Evolutionary conservation across 2,329 filamentous ascomycete genomes (phyloP), one percentile per base, ranked within the genome.

Genomic region (Alternaria ventricosa): DNA sequence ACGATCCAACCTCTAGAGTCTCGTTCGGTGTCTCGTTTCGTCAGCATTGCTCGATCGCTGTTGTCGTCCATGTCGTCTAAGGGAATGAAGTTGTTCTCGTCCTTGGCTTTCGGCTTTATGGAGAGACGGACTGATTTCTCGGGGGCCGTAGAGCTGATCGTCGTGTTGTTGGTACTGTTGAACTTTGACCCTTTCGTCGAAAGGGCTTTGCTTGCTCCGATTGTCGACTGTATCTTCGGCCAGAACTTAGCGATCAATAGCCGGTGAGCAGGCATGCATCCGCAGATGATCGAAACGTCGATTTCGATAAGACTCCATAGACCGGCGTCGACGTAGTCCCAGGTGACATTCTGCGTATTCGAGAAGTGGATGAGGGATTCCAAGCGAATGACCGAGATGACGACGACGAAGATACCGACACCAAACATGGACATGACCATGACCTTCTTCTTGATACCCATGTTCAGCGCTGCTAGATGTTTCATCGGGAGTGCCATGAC

Each of bases 231-330:
- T 22, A 72, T 58, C 58, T 61, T 72, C 1, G 68, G 69, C 61
- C 61, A 70, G n/a, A 54, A 7, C 20, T 60, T 66, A 30, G 56
- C 55, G 11, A 75, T 51, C 10, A 73, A 36, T 13, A 67, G 47
- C 1, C 71, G 69, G 13, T 68, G 61, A 20, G 74, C 74, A 8
- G 81, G 80, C 76, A 83, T 81, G 68, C 81, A 82, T n/a, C 76
- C 80, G 63, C 81, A 83, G 59, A 82, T 69, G 30, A 81, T 69
- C 1, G 60, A 64, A 5, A 74, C 62, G 22, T 72, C 63, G 6
- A 70, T 73, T 68, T 83, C 81, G 11, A 82, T 69, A 6, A 79
- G 67, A 56, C 75, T 79, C 82, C 82, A 83, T 60, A 79, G 79
- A 5, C 75, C 71, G 8, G 80, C 77, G 8, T 78, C 76, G 5